Evolutionary conservation across 352 stramenopile species (phyloP), one percentile per base, ranked within the genome.

Genomic region (Albugo candida): DNA sequence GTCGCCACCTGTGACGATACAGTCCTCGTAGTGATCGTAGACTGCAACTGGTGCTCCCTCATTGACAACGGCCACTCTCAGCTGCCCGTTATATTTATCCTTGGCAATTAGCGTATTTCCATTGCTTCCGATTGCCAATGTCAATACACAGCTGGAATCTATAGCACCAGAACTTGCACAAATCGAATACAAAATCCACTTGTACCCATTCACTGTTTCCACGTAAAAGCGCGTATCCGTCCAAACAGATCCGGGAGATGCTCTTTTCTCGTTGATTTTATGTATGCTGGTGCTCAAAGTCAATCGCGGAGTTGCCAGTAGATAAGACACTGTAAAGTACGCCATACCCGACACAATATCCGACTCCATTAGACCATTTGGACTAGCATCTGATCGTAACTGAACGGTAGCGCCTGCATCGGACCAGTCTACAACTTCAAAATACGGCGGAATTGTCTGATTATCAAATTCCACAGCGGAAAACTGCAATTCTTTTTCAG

Each of bases 321-420:
- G 48, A 48, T 84, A 84, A 13, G 48, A 74, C n/a, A 65, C 52
- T 2, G 65, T 76, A 49, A 83, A 72, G 53, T 67, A 88, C 24
- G 70, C 61, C 76, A 88, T 88, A 35, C 73, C 76, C 21, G 60
- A 83, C 39, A 85, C 67, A 38, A 82, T 58, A 42, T 49, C 64
- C 12, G 63, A 64, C 21, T 73, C 64, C 1, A 88, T 81, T 49
- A 62, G 3, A 43, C 38, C 38, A 43, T 19, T 43, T 6, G 61
- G 47, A 13, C 46, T 13, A 36, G 20, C 37, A 17, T 31, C 18
- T 0, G 60, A 31, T 24, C 60, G 50, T 39, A 83, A 67, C 36
- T 68, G 54, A 21, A 81, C 55, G 24, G 24, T 31, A 31, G 24
- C 24, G 11, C 75, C 70, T 2, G 81, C 48, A 46, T 88, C 75